Percentiles rank a stretch among this genome's conserved stretches.
These are phyloP conservation scores for Aspergillus sclerotiicarbonarius DNA, from an alignment of 495 filamentous ascomycete genomes.

Conservation along the genomic window DNA sequence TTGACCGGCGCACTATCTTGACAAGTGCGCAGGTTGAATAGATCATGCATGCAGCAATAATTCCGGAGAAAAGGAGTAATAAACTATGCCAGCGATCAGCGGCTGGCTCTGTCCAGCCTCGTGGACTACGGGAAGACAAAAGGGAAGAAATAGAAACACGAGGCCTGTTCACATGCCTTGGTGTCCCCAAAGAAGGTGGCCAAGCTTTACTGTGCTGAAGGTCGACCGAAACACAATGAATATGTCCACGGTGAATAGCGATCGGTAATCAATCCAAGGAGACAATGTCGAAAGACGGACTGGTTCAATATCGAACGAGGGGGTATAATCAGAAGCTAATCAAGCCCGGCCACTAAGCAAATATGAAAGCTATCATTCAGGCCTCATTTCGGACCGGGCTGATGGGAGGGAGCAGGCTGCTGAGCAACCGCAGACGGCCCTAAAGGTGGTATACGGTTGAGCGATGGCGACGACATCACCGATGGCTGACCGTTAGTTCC, in stretches of 20 bases:
- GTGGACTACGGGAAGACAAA: background rate
- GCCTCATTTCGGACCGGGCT: slow-evolving; percentile 3
- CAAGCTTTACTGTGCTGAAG: background rate
- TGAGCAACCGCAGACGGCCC: slow-evolving; percentile 30
- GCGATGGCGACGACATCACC: slow-evolving; percentile 37
- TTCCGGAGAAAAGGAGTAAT: background rate
- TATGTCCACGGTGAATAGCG: background rate
- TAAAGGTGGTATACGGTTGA: slow-evolving; percentile 39
- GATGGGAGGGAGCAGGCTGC: slow-evolving; percentile 22
- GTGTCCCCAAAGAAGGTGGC: background rate
- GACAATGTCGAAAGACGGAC: background rate
- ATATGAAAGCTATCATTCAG: background rate
- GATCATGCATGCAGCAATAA: background rate
- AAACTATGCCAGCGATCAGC: background rate
- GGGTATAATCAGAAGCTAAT: background rate
- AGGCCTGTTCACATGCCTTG: background rate
- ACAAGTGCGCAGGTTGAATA: background rate
- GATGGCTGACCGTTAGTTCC: slow-evolving; percentile 26
- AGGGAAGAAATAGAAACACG: background rate
- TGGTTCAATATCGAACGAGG: background rate
- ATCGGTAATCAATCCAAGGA: background rate
- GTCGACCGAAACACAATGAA: background rate
- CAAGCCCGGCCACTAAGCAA: background rate
- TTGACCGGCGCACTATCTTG: background rate
- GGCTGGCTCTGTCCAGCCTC: background rate